Evolutionary conservation across 2,329 filamentous ascomycete species (phyloP).

Genomic region (Passalora sequoiae): DNA sequence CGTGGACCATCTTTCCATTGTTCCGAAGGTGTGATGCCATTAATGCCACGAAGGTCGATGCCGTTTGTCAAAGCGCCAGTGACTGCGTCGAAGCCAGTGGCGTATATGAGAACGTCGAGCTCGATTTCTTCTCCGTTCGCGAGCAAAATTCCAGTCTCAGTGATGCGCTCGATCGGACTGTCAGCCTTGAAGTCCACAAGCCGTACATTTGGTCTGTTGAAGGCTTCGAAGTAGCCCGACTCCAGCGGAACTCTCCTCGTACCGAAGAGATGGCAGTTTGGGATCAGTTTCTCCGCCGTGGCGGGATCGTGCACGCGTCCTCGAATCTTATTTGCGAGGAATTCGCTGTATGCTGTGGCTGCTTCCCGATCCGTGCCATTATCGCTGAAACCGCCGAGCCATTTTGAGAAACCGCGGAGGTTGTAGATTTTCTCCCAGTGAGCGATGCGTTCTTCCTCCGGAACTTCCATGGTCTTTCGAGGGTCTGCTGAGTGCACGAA

Average conservation of each 20-base stretch:
- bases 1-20: constrained; percentile 27
- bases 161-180: constrained; percentile 41
- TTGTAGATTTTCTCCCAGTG: constrained; percentile 40
- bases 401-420: constrained; percentile 34
- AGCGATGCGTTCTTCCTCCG: constrained; percentile 37
- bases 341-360: constrained; percentile 1
- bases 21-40: constrained; percentile 26
- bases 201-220: constrained; percentile 43
- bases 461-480: constrained; percentile 45
- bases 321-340: constrained; percentile 3
- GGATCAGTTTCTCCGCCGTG: constrained; percentile 6
- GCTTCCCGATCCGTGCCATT: constrained; percentile 19
- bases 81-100: constrained; percentile 38
- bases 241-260: constrained; percentile 36
- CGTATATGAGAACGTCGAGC: constrained; percentile 35
- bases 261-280: constrained; percentile 10
- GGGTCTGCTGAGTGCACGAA: constrained; percentile 30
- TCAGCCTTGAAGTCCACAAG: constrained; percentile 42
- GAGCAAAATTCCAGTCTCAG: constrained; percentile 35
- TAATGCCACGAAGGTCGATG: constrained; percentile 28
- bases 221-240: constrained; percentile 46
- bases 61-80: constrained; percentile 26
- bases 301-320: constrained; percentile 5
- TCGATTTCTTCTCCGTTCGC: constrained; percentile 36
- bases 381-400: constrained; percentile 40